Percentiles rank a stretch among this genome's conserved stretches.
Conservation (phyloP, 805 yeast genomes). For the Saturnispora dispora region DNA sequence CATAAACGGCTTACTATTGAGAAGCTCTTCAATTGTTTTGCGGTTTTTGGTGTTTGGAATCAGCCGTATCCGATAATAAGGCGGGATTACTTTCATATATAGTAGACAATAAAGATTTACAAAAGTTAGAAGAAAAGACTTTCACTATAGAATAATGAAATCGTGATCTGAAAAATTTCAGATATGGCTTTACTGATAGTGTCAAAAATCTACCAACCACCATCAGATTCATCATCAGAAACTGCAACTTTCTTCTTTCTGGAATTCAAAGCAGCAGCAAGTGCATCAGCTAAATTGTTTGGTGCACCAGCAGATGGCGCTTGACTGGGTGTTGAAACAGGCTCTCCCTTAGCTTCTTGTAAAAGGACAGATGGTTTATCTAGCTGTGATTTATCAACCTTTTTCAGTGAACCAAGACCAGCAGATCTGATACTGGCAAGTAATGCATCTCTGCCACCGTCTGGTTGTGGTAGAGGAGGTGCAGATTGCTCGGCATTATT, state of each 20-base stretch:
- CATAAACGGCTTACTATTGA: slow-evolving; percentile 11
- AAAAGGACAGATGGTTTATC: slow-evolving; percentile 69
- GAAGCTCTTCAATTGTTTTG: neutral
- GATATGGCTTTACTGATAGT: neutral
- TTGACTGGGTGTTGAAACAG: slow-evolving; percentile 28
- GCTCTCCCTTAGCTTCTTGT: slow-evolving; percentile 65
- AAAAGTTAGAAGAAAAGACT: neutral
- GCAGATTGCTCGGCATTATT: slow-evolving; percentile 26
- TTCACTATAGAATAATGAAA: neutral
- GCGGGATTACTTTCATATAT: neutral
- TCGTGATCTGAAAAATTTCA: neutral
- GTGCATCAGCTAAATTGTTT: slow-evolving; percentile 31
- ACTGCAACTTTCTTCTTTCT: slow-evolving; percentile 76
- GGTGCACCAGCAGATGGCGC: slow-evolving; percentile 37
- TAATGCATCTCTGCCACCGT: slow-evolving; percentile 64
- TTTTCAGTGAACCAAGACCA: slow-evolving; percentile 59
- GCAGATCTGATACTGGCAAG: slow-evolving; percentile 81
- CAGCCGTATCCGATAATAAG: slow-evolving; percentile 1
- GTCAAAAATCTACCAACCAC: slow-evolving; percentile 45
- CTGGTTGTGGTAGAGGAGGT: slow-evolving; percentile 30
- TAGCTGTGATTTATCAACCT: slow-evolving; percentile 73
- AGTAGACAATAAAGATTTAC: neutral
- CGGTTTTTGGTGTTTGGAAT: neutral
- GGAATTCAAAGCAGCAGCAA: slow-evolving; percentile 65
- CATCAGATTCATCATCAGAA: slow-evolving; percentile 79